Conservation (phyloP, 2,329 filamentous ascomycete species). For the Fusarium burgessii region DNA sequence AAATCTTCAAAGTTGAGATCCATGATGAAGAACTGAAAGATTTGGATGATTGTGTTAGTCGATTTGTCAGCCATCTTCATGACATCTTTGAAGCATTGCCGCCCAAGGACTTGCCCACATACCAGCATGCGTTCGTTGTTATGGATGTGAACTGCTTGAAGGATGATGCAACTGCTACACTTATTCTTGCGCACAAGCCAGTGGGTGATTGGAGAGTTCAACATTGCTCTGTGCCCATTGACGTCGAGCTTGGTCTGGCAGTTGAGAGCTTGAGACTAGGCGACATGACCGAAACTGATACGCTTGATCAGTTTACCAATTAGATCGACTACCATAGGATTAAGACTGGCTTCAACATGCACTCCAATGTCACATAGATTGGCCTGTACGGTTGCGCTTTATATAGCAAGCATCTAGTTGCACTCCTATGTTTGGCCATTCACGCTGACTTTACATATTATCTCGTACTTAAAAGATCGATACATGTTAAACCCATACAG, state of each 20-base stretch:
- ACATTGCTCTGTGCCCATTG: neutral
- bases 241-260: neutral
- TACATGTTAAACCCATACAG: too few species aligned
- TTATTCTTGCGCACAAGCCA: neutral
- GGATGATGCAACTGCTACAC: fast-evolving
- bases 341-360: too few species aligned
- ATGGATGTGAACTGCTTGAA: neutral
- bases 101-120: neutral
- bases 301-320: neutral
- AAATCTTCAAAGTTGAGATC: neutral
- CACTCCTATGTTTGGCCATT: too few species aligned
- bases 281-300: neutral
- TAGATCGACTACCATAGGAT: too few species aligned
- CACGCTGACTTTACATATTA: too few species aligned
- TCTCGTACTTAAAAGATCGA: too few species aligned
- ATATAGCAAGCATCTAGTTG: neutral
- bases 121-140: neutral
- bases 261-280: neutral
- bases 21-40: fast-evolving
- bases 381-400: too few species aligned
- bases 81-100: neutral
- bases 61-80: neutral
- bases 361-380: neutral
- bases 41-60: fast-evolving
- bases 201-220: neutral